Base-by-base conservation (phyloP, 768 basidiomycete genomes). In the Phlegmacium glaucopus region DNA sequence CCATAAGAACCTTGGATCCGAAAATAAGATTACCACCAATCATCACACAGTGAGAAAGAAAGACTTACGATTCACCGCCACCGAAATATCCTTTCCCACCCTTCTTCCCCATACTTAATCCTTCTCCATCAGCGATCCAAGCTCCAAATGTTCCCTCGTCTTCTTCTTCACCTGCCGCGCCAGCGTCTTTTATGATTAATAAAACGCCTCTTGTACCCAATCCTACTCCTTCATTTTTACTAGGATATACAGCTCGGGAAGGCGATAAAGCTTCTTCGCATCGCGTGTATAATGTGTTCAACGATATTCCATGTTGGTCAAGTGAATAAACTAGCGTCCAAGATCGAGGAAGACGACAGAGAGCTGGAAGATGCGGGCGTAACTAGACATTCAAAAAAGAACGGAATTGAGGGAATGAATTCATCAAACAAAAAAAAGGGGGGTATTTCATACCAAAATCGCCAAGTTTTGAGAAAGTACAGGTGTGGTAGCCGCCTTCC, bases 321-420 rank as follows among this genome's bases (percentile, higher is more conserved):
- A 96, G 75, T 12, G 91, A 94, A 68, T 94, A 94, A 5, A 93
- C 67, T n/a, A n/a, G n/a, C n/a, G n/a, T 77, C 93, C 93, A 95
- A 25, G 74, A 68, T 6, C 74, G 71, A 0, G 85, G 76, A 13
- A 94, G 78, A 4, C 86, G 83, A 1, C 79, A 72, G 6, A 94
- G 77, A 0, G 90, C 82, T 0, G 91, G 87, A 1, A 94, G 74
- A 48, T 82, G 72, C 1, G 81, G 66, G 0, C 89, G 84, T 18
- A 94, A 70, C 90, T 92, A 44, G 12, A 36, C 17, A 6, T 10
- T 37, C 7, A n/a, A 29, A n/a, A 28, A 39, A 22, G 5, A 10
- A 27, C 3, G 10, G 27, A 16, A 35, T 16, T 4, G 11, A 22
- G 18, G 32, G 12, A 47, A 39, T 37, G 25, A 35, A 39, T 4